Evolutionary conservation across 306 rosid species (phyloP), one percentile per base, ranked within the genome.

Genomic region (Alnus rubra): DNA sequence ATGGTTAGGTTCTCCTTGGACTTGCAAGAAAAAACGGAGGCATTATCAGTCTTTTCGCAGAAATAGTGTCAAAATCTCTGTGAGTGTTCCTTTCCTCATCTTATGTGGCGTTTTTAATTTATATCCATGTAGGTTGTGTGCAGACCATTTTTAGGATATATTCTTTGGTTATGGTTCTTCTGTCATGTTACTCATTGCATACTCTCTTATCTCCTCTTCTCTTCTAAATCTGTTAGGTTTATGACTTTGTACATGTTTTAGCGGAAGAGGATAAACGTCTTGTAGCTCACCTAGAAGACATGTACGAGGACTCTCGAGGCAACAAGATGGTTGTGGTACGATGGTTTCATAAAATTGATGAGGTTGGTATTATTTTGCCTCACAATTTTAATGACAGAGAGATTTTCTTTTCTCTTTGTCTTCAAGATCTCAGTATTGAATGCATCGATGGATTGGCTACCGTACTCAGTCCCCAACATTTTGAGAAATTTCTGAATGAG

Each of bases 251-350:
- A 55, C 83, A 87, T 76, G 92, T 94, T 81, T 79, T 94, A 77
- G 97, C 98, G 4, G 98, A 94, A 85, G 98, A 94, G 84, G 86
- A 78, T 83, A 92, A 94, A 63, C 94, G 84, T 74, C 95, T 92
- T 60, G 95, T 92, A 87, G 97, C 98, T 68, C 88, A 94, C 86
- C 76, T 94, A 86, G 97, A 94, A 85, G 98, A 94, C 83, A 62
- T 94, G 91, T 92, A 91, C 39, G 98, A 92, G 83, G 98, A 92
- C 87, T 91, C 92, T 71, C 86, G 84, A 88, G 94, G 97, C 87
- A 89, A 87, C 89, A 94, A 88, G 92, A 94, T 91, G 97, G 97
- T 88, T 81, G 92, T 94, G 88, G 97, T 94, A 79, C 97, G 92
- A 71, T 94, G 98, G 98, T 94, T 91, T 89, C 95, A 94, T 91